A percentile compares a stretch with the other conserved stretches of the same genome.
These are phyloP conservation scores for Sphaerulina musiva DNA, from an alignment of 2,329 filamentous ascomycete species.

Conservation along the genomic window DNA sequence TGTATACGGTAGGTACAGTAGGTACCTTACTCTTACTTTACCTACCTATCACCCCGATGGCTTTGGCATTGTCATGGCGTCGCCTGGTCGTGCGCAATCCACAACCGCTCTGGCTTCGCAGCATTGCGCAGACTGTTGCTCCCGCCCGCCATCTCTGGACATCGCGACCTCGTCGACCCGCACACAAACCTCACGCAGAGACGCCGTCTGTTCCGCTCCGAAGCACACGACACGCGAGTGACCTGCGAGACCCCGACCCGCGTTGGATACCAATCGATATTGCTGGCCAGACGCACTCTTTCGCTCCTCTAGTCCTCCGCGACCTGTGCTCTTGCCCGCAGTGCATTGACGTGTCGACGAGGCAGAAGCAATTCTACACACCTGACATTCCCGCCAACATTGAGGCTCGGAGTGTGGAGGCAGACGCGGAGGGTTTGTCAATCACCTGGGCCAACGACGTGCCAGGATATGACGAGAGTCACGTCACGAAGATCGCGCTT, in stretches of 20 bases:
- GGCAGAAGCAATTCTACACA: slow-evolving; percentile 59
- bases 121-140: background rate
- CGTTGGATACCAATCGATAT: background rate
- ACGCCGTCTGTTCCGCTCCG: background rate
- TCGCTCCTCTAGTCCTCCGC: slow-evolving; percentile 40
- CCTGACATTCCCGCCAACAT: slow-evolving; percentile 55
- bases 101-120: background rate
- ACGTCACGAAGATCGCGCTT: slow-evolving; percentile 36
- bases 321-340: slow-evolving; percentile 53
- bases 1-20: too few relatives aligned
- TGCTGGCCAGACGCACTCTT: slow-evolving; percentile 1
- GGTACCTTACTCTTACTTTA: too few relatives aligned
- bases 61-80: background rate
- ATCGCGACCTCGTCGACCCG: background rate
- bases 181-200: background rate
- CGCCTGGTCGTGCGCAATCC: slow-evolving; percentile 1
- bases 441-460: slow-evolving; percentile 59
- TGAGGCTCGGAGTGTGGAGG: slow-evolving; percentile 32
- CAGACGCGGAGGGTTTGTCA: slow-evolving; percentile 22
- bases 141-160: background rate
- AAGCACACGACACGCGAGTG: background rate
- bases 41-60: too few relatives aligned
- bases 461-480: slow-evolving; percentile 37
- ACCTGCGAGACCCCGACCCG: background rate
- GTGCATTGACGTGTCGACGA: slow-evolving; percentile 54